Evolutionary conservation across 441 rosid species (phyloP).

Genomic region (Gossypium schwendimanii): DNA sequence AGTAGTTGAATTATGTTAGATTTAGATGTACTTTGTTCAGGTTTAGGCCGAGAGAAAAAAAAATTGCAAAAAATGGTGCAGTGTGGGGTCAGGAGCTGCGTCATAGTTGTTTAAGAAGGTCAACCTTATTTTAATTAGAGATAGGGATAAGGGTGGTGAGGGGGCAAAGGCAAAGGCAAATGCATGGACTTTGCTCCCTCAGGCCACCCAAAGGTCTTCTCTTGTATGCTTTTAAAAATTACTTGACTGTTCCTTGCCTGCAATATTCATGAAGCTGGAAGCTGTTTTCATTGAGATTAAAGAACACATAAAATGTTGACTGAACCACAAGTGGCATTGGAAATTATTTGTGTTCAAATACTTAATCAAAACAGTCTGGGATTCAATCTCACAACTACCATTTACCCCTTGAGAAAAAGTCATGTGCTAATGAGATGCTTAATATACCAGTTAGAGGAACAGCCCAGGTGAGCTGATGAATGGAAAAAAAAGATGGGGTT

Average conservation of each 20-base stretch:
- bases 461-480: not conserved
- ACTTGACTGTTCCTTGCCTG: not conserved
- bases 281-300: not conserved
- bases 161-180: not conserved
- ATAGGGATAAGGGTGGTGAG: not conserved
- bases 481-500: not conserved
- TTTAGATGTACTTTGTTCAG: not conserved
- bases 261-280: not conserved
- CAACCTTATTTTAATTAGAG: not conserved
- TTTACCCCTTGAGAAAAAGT: too few species aligned
- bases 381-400: too few species aligned
- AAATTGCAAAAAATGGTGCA: not conserved
- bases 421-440: not conserved
- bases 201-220: conserved; percentile 6
- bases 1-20: not conserved
- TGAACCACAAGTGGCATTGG: too few species aligned
- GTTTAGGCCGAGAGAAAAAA: not conserved
- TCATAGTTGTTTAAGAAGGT: not conserved
- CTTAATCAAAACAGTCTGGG: too few species aligned
- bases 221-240: not conserved
- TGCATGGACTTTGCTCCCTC: not conserved
- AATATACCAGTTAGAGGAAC: not conserved
- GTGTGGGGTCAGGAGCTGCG: conserved; percentile 3
- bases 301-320: too few species aligned
- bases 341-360: too few species aligned